phyloP scores from a whole-genome alignment of 2,329 filamentous ascomycete genomes.

The Cercospora canescens region DNA sequence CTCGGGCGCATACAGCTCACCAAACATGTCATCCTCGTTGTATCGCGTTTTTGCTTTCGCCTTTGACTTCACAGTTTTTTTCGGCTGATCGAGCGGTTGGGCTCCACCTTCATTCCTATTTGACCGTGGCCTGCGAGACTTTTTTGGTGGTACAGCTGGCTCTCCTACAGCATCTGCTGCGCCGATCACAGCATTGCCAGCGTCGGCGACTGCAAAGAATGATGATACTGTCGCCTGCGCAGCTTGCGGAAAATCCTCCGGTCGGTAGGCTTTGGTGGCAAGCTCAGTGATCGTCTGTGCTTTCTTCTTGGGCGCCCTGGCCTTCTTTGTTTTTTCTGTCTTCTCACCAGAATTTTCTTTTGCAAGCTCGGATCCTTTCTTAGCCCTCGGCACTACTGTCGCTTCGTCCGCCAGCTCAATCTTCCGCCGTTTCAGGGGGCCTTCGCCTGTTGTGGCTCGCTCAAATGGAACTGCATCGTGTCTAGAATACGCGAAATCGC shows the following conservation, averaged over 20 bases:
- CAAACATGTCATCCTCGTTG: slow-evolving; percentile 22
- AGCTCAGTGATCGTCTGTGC: slow-evolving; percentile 74
- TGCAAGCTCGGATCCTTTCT: neutral
- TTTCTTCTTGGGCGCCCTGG: slow-evolving; percentile 61
- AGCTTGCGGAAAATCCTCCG: slow-evolving; percentile 28
- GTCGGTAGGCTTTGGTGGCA: slow-evolving; percentile 69
- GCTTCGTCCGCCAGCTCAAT: slow-evolving; percentile 21
- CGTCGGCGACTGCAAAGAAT: slow-evolving; percentile 39
- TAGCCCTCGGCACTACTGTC: neutral
- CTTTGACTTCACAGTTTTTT: slow-evolving; percentile 37
- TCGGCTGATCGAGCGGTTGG: neutral
- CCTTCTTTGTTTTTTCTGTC: slow-evolving; percentile 35
- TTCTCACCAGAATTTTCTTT: neutral
- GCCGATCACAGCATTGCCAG: neutral
- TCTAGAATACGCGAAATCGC: slow-evolving; percentile 17
- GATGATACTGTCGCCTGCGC: slow-evolving; percentile 44
- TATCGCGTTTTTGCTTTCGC: slow-evolving; percentile 35
- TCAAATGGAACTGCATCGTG: neutral
- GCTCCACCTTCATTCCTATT: slow-evolving; percentile 19
- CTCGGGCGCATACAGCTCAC: slow-evolving; percentile 63
- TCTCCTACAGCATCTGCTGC: neutral
- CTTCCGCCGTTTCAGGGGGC: slow-evolving; percentile 19
- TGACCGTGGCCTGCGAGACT: slow-evolving; percentile 29
- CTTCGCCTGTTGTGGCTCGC: slow-evolving; percentile 15
- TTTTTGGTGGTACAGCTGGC: slow-evolving; percentile 21